phyloP scores from a whole-genome alignment of 139 green algal species.

The Picochlorum sp. region DNA sequence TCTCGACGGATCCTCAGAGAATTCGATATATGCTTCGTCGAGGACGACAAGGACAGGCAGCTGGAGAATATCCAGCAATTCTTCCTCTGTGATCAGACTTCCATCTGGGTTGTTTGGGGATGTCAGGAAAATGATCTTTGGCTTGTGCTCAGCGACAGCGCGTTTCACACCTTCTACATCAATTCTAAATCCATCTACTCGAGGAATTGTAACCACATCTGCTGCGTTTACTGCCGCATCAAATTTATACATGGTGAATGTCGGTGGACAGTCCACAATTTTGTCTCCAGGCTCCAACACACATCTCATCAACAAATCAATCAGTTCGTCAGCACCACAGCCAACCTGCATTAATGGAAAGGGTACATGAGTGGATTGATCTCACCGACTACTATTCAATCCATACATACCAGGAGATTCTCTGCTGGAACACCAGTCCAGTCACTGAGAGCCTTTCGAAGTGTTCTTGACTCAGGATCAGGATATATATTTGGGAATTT shows the following conservation, averaged over 20 bases:
- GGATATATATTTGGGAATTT: slow-evolving; percentile 95
- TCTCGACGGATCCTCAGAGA: slow-evolving; percentile 52
- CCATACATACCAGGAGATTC: slow-evolving; percentile 75
- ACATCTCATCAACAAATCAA: slow-evolving; percentile 91
- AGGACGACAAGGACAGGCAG: slow-evolving; percentile 92
- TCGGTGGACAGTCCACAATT: slow-evolving; percentile 90
- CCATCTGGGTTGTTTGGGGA: slow-evolving; percentile 99
- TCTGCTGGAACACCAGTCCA: slow-evolving; percentile 68
- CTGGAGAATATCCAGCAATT: slow-evolving; percentile 67
- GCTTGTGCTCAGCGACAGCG: slow-evolving; percentile 65
- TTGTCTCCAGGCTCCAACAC: slow-evolving; percentile 85
- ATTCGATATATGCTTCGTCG: slow-evolving; percentile 99
- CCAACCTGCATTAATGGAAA: slow-evolving; percentile 58
- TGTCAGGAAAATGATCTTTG: slow-evolving; percentile 98
- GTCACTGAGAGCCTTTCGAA: slow-evolving; percentile 66
- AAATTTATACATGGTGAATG: slow-evolving; percentile 98
- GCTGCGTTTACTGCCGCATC: slow-evolving; percentile 91
- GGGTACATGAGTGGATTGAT: neutral
- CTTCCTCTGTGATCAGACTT: slow-evolving; percentile 68
- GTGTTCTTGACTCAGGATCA: slow-evolving; percentile 80
- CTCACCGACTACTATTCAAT: neutral
- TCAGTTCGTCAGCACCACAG: slow-evolving; percentile 91
- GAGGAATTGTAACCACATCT: slow-evolving; percentile 70
- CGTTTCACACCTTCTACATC: slow-evolving; percentile 70
- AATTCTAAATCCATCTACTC: slow-evolving; percentile 72